Conservation (phyloP, 2,329 filamentous ascomycete genomes). For the Claviceps maximensis region DNA sequence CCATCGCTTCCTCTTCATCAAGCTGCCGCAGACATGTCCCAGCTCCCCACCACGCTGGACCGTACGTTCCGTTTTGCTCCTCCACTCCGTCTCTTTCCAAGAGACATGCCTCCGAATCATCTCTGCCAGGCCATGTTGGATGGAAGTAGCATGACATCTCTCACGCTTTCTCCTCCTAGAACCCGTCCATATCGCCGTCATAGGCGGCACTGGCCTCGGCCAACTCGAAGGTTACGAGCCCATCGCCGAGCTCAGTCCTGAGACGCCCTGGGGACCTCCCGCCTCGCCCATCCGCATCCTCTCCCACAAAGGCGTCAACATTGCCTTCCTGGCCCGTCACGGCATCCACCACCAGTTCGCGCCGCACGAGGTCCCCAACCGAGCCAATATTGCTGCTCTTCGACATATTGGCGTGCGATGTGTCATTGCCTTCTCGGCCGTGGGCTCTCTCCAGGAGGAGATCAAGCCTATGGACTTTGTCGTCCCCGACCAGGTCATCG, state of each 20-base stretch:
- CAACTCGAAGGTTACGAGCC: conserved; percentile 78
- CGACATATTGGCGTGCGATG: conserved; percentile 78
- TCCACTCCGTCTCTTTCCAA: not conserved
- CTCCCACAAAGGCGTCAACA: conserved; percentile 65
- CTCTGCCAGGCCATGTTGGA: not conserved
- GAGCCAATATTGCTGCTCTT: conserved; percentile 96
- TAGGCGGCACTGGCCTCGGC: conserved; percentile 85
- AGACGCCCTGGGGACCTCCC: conserved; percentile 81
- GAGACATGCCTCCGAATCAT: not conserved
- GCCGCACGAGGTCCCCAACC: conserved; percentile 86
- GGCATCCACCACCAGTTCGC: conserved; percentile 78
- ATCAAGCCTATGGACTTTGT: conserved; percentile 96
- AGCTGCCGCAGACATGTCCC: conserved; percentile 26
- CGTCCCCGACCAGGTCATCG: conserved; percentile 90
- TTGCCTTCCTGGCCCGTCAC: conserved; percentile 92
- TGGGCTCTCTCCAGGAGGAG: conserved; percentile 81
- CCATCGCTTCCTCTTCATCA: not conserved
- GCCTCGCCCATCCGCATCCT: conserved; percentile 70
- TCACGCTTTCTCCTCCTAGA: conserved; percentile 24
- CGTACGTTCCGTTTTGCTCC: conserved; percentile 26
- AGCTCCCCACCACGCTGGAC: conserved; percentile 45
- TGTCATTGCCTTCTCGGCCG: conserved; percentile 89
- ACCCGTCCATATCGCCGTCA: conserved; percentile 72
- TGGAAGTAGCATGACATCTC: not conserved
- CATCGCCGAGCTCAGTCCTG: conserved; percentile 61